Percentiles rank a stretch among this genome's conserved stretches.
phyloP scores from a whole-genome alignment of 192 early-diverging fungal genomes.

The Ambispora gerdemannii region DNA sequence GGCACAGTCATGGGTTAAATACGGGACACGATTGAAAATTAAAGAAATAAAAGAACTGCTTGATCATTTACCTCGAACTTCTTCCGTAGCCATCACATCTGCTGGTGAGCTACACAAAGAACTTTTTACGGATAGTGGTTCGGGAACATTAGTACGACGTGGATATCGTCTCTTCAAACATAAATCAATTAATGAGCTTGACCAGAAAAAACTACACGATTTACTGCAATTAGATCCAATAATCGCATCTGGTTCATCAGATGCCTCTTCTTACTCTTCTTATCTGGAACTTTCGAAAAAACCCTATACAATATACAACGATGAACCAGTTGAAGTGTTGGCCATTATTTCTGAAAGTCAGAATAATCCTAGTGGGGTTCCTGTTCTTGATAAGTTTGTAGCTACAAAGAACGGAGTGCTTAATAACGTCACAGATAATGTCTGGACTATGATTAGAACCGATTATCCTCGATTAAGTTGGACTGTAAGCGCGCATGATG shows the following conservation, averaged over 20 bases:
- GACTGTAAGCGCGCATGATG: constrained; percentile 72
- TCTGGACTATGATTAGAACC: constrained; percentile 85
- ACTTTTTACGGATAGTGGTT: constrained; percentile 96
- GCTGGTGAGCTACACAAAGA: constrained; percentile 99
- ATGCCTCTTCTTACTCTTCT: constrained; percentile 75
- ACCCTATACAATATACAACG: constrained; percentile 77
- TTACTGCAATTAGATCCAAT: constrained; percentile 74
- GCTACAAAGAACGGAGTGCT: constrained; percentile 79
- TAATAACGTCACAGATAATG: constrained; percentile 95
- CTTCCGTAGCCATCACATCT: constrained; percentile 98
- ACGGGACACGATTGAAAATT: constrained; percentile 98
- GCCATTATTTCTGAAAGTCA: constrained; percentile 71
- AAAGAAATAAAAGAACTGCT: constrained; percentile 96
- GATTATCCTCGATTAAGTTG: constrained; percentile 84
- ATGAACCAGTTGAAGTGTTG: constrained; percentile 90
- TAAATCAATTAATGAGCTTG: constrained; percentile 61
- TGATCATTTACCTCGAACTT: constrained; percentile 92
- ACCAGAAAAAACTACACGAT: constrained; percentile 77
- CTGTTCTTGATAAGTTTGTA: constrained; percentile 89
- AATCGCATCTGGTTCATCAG: constrained; percentile 60
- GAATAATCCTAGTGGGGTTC: constrained; percentile 41
- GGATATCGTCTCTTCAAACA: constrained; percentile 85
- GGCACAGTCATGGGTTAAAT: constrained; percentile 95
- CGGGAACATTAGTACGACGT: constrained; percentile 95
- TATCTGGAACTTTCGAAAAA: constrained; percentile 59